Evolutionary conservation across 495 filamentous ascomycete genomes (phyloP).

Genomic region (Echria macrotheca): DNA sequence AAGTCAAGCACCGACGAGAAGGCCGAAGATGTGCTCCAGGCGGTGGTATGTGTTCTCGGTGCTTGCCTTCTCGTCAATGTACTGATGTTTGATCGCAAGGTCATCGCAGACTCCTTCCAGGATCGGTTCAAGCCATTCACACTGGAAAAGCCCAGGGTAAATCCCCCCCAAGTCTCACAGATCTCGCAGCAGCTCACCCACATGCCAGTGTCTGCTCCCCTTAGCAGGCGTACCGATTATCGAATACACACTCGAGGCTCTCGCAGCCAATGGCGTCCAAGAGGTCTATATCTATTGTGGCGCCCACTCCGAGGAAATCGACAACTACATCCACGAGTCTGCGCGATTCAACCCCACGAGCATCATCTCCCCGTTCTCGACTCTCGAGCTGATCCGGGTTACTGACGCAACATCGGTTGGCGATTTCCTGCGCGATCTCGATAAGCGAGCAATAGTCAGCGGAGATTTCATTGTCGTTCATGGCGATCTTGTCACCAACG

Average conservation of each 20-base stretch:
- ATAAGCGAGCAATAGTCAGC: slow-evolving; percentile 77
- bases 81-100: slow-evolving; percentile 33
- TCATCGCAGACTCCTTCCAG: slow-evolving; percentile 91
- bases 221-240: slow-evolving; percentile 91
- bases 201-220: slow-evolving; percentile 76
- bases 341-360: slow-evolving; percentile 37
- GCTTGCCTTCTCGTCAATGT: neutral
- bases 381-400: slow-evolving; percentile 79
- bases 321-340: slow-evolving; percentile 65
- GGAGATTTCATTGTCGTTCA: slow-evolving; percentile 90
- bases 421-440: slow-evolving; percentile 91
- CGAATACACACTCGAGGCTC: slow-evolving; percentile 95
- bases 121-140: slow-evolving; percentile 87
- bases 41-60: slow-evolving; percentile 55
- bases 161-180: slow-evolving; percentile 14
- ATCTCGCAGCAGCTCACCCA: slow-evolving; percentile 3
- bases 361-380: slow-evolving; percentile 74
- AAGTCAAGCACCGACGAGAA: slow-evolving; percentile 52
- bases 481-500: slow-evolving; percentile 89
- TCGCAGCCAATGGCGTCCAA: slow-evolving; percentile 86
- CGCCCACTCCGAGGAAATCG: slow-evolving; percentile 82
- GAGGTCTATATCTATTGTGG: slow-evolving; percentile 91
- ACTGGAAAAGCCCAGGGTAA: slow-evolving; percentile 78
- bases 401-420: slow-evolving; percentile 77
- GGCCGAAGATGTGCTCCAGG: slow-evolving; percentile 83